phyloP scores from a whole-genome alignment of 2,329 filamentous ascomycete species.

The Paecilomyces fulvus region DNA sequence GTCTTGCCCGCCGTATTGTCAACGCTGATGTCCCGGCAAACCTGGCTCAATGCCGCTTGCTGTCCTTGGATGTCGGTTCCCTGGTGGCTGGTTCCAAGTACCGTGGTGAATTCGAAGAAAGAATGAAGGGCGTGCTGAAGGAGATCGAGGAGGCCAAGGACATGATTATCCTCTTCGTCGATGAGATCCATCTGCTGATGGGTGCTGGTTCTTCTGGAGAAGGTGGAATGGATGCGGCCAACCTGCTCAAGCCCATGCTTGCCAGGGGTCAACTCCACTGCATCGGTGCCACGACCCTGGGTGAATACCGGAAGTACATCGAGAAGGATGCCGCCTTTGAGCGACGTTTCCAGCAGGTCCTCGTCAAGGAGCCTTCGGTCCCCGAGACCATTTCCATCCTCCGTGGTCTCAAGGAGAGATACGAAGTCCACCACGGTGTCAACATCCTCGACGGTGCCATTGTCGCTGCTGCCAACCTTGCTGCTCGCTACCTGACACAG shows the following conservation, averaged over 20 bases:
- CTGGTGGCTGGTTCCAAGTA: conserved; percentile 97
- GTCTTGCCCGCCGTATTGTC: conserved; percentile 88
- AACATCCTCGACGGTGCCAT: conserved; percentile 92
- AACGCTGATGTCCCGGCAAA: conserved; percentile 96
- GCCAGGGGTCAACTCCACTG: conserved; percentile 94
- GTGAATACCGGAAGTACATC: conserved; percentile 97
- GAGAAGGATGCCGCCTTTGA: conserved; percentile 98
- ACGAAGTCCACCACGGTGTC: conserved; percentile 96
- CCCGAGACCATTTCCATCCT: conserved; percentile 92
- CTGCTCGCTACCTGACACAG: conserved; percentile 84
- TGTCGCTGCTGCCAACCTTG: conserved; percentile 82
- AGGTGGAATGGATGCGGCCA: conserved; percentile 97
- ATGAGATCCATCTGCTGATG: conserved; percentile 98
- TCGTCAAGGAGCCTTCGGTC: conserved; percentile 89
- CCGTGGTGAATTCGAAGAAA: conserved; percentile 95
- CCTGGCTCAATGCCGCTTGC: conserved; percentile 81
- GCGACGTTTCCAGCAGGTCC: conserved; percentile 94
- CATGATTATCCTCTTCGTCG: conserved; percentile 95
- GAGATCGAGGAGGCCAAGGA: conserved; percentile 93
- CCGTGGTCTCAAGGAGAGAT: conserved; percentile 95
- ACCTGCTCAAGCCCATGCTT: conserved; percentile 95
- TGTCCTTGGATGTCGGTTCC: conserved; percentile 91
- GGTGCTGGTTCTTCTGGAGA: conserved; percentile 90
- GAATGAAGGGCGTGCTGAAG: conserved; percentile 98
- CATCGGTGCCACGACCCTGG: conserved; percentile 90